Evolutionary conservation across 306 rosid species (phyloP).

Genomic region (Trifolium fragiferum): DNA sequence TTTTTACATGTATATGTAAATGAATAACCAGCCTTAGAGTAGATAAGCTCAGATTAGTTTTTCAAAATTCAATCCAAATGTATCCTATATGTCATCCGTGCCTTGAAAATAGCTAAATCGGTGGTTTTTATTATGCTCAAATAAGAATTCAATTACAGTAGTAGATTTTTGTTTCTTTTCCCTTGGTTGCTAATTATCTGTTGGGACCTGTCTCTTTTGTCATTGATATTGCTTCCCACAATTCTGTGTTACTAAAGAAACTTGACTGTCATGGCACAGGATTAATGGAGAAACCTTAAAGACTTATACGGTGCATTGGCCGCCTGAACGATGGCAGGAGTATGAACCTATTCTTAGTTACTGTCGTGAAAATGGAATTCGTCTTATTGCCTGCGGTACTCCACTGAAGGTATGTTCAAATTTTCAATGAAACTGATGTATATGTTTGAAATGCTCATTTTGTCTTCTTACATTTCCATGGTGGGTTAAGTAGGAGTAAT

Average conservation of each 20-base stretch:
- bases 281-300: slow-evolving; percentile 88
- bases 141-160: slow-evolving; percentile 18
- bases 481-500: slow-evolving; percentile 10
- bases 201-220: neutral
- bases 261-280: slow-evolving; percentile 61
- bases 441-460: slow-evolving; percentile 1
- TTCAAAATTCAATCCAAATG: neutral
- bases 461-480: slow-evolving; percentile 7
- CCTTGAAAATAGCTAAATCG: slow-evolving; percentile 3
- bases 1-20: too few species aligned
- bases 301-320: slow-evolving; percentile 67
- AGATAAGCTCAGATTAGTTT: neutral
- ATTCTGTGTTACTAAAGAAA: slow-evolving; percentile 29
- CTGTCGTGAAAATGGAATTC: slow-evolving; percentile 78
- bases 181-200: neutral
- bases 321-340: slow-evolving; percentile 87
- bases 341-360: slow-evolving; percentile 87
- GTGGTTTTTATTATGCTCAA: slow-evolving; percentile 11
- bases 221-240: neutral
- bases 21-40: neutral
- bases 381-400: slow-evolving; percentile 80
- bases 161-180: neutral
- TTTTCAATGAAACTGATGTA: slow-evolving; percentile 25
- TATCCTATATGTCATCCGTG: neutral
- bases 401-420: slow-evolving; percentile 64